Conservation (phyloP, 192 early-diverging fungal species). For the Backusella morwellensis region DNA sequence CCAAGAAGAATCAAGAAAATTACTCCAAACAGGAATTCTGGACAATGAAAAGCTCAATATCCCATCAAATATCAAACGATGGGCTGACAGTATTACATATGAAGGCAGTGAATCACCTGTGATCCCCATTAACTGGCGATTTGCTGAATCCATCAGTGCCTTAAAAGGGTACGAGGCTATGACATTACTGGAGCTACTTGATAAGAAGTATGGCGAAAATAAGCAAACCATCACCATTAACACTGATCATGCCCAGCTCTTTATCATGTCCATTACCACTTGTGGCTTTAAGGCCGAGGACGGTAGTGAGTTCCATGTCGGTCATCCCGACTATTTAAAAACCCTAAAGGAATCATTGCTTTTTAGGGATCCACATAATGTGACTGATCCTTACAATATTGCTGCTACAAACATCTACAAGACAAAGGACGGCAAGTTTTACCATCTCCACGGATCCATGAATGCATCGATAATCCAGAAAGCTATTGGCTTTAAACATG, state of each 20-base stretch:
- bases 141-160: conserved; percentile 13
- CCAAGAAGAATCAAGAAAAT: background rate
- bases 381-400: background rate
- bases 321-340: background rate
- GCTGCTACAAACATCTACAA: background rate
- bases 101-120: background rate
- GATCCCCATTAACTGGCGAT: conserved; percentile 12
- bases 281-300: background rate
- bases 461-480: background rate
- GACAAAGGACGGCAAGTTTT: background rate
- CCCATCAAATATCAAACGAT: background rate
- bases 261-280: background rate
- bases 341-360: background rate
- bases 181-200: background rate
- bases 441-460: background rate
- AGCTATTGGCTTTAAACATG: background rate
- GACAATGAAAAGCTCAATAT: background rate
- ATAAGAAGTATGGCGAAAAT: background rate
- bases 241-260: background rate
- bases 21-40: background rate
- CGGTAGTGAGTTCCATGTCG: background rate
- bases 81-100: background rate
- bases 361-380: background rate
- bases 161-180: conserved; percentile 1
- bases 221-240: background rate